Base-by-base conservation (phyloP, 75 land plant species). In the Ceratopteris richardii region DNA sequence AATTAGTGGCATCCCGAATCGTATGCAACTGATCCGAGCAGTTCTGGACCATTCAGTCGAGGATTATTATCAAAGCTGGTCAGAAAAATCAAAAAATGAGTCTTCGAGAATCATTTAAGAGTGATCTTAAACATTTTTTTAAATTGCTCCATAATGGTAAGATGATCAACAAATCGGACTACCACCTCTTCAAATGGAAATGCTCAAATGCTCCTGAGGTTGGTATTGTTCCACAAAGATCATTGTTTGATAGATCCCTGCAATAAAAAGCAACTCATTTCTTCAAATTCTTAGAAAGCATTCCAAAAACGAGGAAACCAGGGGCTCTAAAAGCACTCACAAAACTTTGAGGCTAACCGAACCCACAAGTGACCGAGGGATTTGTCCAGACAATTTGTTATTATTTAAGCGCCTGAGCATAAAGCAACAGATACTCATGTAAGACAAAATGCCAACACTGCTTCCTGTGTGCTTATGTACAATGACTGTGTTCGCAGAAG, bases 191-290 rank as follows among this genome's bases (percentile, higher is more conserved):
- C 36, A 80, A 63, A 17, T 84, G 87, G 10, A 94, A 79, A 58
- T 76, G 84, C 44, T 81, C 84, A 66, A 89, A 94, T 58, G 96
- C 81, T 51, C 98, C 98, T 42, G 82, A 61, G 10, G 82, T 79
- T 29, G 98, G 98, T 51, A 94, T 90, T 3, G 98, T 86, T 51
- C 98, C 98, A 62, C 96, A 94, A 31, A 94, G 62, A 51, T 94
- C 51, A 56, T 94, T 94, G 66, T 51, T 75, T 16, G 98, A 89
- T 41, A 94, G 78, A 73, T 94, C 98, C 44, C 95, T 93, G 85
- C 31, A 77, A 44, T 12, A 22, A 18, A 52, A 18, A 46, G 10
- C 16, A 27, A 27, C n/a, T n/a, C n/a, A 62, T 4, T 62, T 27
- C 6, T 40, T 40, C 9, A 40, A 14, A 40, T 40, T 9, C 42